phyloP scores from a whole-genome alignment of 768 basidiomycete species.

The Cubamyces lactineus region DNA sequence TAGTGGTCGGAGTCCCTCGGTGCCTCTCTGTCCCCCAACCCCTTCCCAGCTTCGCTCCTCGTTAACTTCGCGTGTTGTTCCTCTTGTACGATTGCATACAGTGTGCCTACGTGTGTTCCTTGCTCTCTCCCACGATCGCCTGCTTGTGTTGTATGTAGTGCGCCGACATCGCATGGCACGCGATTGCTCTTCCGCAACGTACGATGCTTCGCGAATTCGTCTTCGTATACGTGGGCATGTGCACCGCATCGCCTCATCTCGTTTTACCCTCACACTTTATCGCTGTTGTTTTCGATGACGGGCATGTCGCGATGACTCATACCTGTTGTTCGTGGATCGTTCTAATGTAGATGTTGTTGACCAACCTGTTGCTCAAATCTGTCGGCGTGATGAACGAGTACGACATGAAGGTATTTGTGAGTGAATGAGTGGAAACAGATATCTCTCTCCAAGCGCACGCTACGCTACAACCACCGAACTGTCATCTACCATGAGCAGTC shows the following conservation, averaged over 20 bases:
- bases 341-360: constrained; percentile 21
- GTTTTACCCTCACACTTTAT: neutral
- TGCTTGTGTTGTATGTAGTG: neutral
- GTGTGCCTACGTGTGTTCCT: neutral
- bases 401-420: too few relatives aligned
- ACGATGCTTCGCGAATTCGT: too few relatives aligned
- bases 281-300: constrained; percentile 1
- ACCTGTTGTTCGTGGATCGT: constrained; percentile 16
- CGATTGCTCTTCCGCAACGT: neutral
- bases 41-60: neutral
- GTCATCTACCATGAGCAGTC: neutral
- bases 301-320: neutral
- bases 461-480: too few relatives aligned
- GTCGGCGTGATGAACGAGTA: neutral
- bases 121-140: constrained; percentile 14
- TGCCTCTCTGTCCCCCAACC: neutral
- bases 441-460: too few relatives aligned
- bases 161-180: neutral
- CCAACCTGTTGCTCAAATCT: neutral
- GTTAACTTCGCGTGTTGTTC: constrained; percentile 9
- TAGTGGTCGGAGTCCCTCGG: constrained; percentile 17
- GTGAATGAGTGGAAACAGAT: too few relatives aligned
- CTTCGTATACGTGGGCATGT: too few relatives aligned
- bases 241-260: neutral
- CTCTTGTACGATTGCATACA: constrained; percentile 16